These are phyloP conservation scores for Rhodotorula kratochvilovae DNA, from an alignment of 768 basidiomycete genomes.

Conservation along the genomic window DNA sequence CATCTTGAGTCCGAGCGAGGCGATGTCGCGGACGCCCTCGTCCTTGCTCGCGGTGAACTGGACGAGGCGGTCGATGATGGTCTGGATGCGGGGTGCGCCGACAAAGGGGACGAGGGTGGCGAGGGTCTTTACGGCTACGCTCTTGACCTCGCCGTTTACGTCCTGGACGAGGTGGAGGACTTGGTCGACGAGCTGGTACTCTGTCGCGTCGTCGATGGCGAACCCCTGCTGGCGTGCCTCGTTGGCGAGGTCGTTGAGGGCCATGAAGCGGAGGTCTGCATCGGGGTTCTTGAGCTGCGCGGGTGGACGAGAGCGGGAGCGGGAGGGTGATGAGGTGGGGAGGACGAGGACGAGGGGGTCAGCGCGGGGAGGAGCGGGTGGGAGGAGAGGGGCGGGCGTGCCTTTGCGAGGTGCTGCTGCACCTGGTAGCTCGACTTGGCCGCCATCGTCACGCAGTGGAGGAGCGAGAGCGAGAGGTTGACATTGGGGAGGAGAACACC, in stretches of 20 bases:
- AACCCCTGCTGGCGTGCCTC: slow-evolving; percentile 72
- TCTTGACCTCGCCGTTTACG: slow-evolving; percentile 96
- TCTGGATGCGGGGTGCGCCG: slow-evolving; percentile 72
- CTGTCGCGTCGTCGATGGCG: slow-evolving; percentile 75
- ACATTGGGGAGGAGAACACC: too few relatives aligned
- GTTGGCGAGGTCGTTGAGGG: slow-evolving; percentile 84
- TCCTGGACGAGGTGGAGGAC: slow-evolving; percentile 85
- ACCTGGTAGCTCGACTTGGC: neutral
- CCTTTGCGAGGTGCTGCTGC: slow-evolving; percentile 23
- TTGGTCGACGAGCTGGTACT: slow-evolving; percentile 75
- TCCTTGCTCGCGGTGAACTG: slow-evolving; percentile 72
- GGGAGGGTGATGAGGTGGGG: neutral
- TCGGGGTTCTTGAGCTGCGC: slow-evolving; percentile 40
- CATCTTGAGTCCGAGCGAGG: slow-evolving; percentile 78
- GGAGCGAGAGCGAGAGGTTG: neutral
- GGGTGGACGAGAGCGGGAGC: neutral
- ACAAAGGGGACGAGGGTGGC: slow-evolving; percentile 87
- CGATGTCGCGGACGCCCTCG: slow-evolving; percentile 90
- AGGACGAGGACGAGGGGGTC: neutral
- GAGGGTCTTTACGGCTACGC: slow-evolving; percentile 89
- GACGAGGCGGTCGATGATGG: slow-evolving; percentile 83
- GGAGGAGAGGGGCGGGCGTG: neutral
- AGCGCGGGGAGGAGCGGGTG: too few relatives aligned
- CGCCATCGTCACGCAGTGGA: neutral
- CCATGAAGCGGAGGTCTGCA: slow-evolving; percentile 60